phyloP scores from a whole-genome alignment of 1,284 basidiomycete genomes.

The Anthracocystis walkeri region DNA sequence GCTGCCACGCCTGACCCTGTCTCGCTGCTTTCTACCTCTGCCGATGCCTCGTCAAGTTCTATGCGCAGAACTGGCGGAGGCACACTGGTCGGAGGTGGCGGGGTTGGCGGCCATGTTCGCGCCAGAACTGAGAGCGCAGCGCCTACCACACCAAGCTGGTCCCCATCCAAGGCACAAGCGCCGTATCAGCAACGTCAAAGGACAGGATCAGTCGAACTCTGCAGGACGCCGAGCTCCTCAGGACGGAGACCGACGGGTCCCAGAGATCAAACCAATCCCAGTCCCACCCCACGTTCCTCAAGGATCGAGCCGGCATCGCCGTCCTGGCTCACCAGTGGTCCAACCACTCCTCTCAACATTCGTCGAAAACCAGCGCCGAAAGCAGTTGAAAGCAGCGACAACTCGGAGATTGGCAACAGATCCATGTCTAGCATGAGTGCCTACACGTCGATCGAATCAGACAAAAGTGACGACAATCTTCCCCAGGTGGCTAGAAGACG shows the following conservation, averaged over 20 bases:
- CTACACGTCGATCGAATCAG: constrained; percentile 4
- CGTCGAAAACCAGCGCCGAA: constrained; percentile 38
- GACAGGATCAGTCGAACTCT: constrained; percentile 39
- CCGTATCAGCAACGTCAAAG: constrained; percentile 41
- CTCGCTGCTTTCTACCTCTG: constrained; percentile 26
- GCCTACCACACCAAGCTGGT: constrained; percentile 24
- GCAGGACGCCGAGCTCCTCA: constrained; percentile 48
- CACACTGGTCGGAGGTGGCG: constrained; percentile 5
- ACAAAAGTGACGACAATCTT: neutral
- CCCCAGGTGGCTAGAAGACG: constrained; percentile 13
- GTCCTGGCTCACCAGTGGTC: constrained; percentile 22
- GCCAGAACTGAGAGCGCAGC: constrained; percentile 37
- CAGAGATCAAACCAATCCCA: constrained; percentile 35
- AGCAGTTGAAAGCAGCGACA: neutral
- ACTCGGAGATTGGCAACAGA: constrained; percentile 12
- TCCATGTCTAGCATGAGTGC: constrained; percentile 25
- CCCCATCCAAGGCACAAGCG: constrained; percentile 15
- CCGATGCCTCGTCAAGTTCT: constrained; percentile 7
- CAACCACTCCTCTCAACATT: constrained; percentile 47
- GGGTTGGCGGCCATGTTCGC: constrained; percentile 15
- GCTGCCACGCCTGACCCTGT: constrained; percentile 35
- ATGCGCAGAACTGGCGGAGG: constrained; percentile 11
- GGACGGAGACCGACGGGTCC: constrained; percentile 50
- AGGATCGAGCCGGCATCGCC: constrained; percentile 17
- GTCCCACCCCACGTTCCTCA: constrained; percentile 11